Evolutionary conservation across 306 rosid genomes (phyloP), one percentile per base, ranked within the genome.

Genomic region (Cucurbita argyrosperma): DNA sequence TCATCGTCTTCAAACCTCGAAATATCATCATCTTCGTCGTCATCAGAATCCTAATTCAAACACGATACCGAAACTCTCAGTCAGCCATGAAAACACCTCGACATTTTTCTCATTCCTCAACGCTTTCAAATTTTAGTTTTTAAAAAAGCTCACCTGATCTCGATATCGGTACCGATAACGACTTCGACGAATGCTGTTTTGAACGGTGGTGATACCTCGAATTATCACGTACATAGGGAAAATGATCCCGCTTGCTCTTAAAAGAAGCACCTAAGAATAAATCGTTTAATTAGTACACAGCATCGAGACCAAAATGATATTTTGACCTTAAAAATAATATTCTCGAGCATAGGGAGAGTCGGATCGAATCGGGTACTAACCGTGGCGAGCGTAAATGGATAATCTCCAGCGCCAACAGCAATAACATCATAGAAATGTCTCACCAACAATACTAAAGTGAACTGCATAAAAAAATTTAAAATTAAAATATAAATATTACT

Each of bases 331-430:
- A 15, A 49, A 50, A 5, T 5, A 12, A 3, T 9, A 16, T 12
- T 63, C 49, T 9, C 49, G 35, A 61, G 38, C 47, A 61, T 0
- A 3, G 26, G 39, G 0, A 0, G 12, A 14, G 38, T 7, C 5
- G 11, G n/a, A 18, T 18, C 3, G 1, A 19, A 10, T 43, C 7
- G 3, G 50, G 38, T 42, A 80, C 95, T 88, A 78, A 95, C 99
- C 0, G 96, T 91, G 2, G 85, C 21, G 61, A 89, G 82, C 19
- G 99, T 80, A 78, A 95, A 95, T 9, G 97, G 99, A 82, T 91
- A 88, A 6, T 84, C 92, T 79, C 81, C 89, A 1, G 84, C 69
- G 78, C 82, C 87, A 45, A 74, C 79, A 23, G 77, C 78, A 13
- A 90, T 76, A 65, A 88, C 86, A 42, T 56, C 85, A 43, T 81